These are phyloP conservation scores for Debaryomyces hansenii DNA, from an alignment of 805 yeast genomes.

Conservation along the genomic window DNA sequence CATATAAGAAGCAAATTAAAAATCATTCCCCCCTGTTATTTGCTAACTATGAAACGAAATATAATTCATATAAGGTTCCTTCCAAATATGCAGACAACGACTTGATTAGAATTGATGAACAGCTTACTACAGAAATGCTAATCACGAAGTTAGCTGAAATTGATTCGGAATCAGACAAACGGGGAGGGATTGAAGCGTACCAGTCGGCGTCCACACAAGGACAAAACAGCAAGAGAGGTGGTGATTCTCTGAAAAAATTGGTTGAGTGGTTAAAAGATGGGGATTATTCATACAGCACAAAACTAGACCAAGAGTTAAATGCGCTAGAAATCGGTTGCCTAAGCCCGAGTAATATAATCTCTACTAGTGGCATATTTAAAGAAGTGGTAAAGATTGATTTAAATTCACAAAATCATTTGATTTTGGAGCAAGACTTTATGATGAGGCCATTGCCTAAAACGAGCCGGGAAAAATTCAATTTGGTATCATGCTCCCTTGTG, in stretches of 20 bases:
- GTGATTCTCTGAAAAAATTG: constrained; percentile 83
- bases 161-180: constrained; percentile 56
- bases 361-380: constrained; percentile 55
- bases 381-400: constrained; percentile 69
- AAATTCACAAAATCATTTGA: constrained; percentile 73
- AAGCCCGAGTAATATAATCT: constrained; percentile 64
- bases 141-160: constrained; percentile 48
- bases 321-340: constrained; percentile 88
- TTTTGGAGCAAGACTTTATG: constrained; percentile 83
- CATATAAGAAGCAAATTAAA: constrained; percentile 13
- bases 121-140: constrained; percentile 4
- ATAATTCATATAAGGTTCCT: constrained; percentile 3
- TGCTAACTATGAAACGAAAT: constrained; percentile 2
- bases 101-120: constrained; percentile 18
- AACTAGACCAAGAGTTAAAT: constrained; percentile 9
- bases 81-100: constrained; percentile 9
- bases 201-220: constrained; percentile 88
- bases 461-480: constrained; percentile 51
- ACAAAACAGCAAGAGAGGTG: constrained; percentile 76
- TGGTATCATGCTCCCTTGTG: constrained; percentile 83
- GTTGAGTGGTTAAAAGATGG: constrained; percentile 64
- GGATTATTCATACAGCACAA: constrained; percentile 5
- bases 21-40: constrained; percentile 2
- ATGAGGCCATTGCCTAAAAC: constrained; percentile 58
- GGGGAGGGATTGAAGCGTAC: constrained; percentile 79